These are phyloP conservation scores for Uronychia setigera DNA, from an alignment of 73 alveolate species.

Conservation along the genomic window DNA sequence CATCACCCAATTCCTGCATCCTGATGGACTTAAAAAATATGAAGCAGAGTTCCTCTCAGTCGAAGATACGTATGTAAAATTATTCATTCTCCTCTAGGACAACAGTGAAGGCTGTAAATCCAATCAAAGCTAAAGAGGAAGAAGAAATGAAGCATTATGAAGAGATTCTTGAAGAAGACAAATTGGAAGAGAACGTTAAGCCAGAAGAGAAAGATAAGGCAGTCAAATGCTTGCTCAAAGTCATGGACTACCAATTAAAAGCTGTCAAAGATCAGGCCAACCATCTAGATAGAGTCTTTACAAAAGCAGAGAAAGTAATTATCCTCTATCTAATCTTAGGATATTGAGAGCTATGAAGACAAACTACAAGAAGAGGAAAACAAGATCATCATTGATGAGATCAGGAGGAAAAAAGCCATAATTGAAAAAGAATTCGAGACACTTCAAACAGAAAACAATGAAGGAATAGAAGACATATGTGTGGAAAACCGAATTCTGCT, in stretches of 20 bases:
- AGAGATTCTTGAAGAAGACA: constrained; percentile 21
- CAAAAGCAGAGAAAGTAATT: constrained; percentile 19
- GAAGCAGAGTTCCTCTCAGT: too few relatives aligned
- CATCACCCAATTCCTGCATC: too few relatives aligned
- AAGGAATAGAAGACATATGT: constrained; percentile 18
- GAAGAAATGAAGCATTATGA: too few relatives aligned
- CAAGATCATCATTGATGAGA: constrained; percentile 19
- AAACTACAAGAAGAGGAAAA: constrained; percentile 37
- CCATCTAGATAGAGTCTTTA: constrained; percentile 5
- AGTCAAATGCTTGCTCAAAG: constrained; percentile 29
- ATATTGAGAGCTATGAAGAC: constrained; percentile 20
- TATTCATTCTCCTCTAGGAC: too few relatives aligned
- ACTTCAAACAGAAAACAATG: constrained; percentile 22
- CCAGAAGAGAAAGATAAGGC: constrained; percentile 41
- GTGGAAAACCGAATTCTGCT: constrained; percentile 31
- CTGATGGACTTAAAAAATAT: too few relatives aligned
- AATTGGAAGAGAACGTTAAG: constrained; percentile 9
- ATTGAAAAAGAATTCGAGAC: constrained; percentile 1
- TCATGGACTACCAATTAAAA: constrained; percentile 16
- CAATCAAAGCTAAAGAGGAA: too few relatives aligned
- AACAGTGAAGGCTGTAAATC: too few relatives aligned
- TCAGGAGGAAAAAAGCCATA: constrained; percentile 8
- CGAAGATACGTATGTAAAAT: too few relatives aligned
- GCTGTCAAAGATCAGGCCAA: constrained; percentile 29
- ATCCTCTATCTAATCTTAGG: too few relatives aligned